These are phyloP conservation scores for Clavispora vitiphila DNA, from an alignment of 805 yeast species.

Conservation along the genomic window DNA sequence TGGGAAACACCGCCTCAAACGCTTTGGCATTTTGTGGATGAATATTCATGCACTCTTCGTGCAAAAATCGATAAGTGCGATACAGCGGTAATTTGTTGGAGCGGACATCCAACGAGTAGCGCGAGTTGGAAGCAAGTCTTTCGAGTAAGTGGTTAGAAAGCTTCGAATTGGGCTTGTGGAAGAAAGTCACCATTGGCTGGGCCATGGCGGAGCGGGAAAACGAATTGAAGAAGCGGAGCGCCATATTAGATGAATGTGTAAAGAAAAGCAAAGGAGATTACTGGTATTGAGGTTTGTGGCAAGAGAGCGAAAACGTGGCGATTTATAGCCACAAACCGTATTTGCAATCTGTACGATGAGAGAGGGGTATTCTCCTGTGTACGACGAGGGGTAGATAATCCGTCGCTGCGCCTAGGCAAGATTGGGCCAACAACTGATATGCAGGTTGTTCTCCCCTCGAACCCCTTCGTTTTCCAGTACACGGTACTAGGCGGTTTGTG, in stretches of 20 bases:
- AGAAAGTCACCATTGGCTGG: constrained; percentile 20
- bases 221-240: constrained; percentile 2
- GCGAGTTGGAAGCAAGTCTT: constrained; percentile 16
- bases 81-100: constrained; percentile 16
- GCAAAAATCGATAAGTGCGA: constrained; percentile 15
- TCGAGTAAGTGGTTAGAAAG: constrained; percentile 23
- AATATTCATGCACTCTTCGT: constrained; percentile 16
- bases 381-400: constrained; percentile 1
- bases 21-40: constrained; percentile 18
- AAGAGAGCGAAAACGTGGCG: neutral
- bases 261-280: neutral
- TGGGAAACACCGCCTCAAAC: constrained; percentile 17
- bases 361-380: constrained; percentile 2
- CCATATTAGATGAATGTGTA: neutral
- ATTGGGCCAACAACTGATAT: constrained; percentile 1
- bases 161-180: constrained; percentile 26
- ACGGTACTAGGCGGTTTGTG: neutral
- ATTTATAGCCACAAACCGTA: neutral
- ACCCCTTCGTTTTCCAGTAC: neutral
- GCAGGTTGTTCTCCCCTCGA: neutral
- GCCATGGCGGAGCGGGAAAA: constrained; percentile 13
- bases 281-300: neutral
- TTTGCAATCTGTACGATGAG: constrained; percentile 1
- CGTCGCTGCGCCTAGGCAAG: neutral
- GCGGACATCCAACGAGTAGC: constrained; percentile 18